phyloP scores from a whole-genome alignment of 2,329 filamentous ascomycete species.

The Fusarium nodosum region DNA sequence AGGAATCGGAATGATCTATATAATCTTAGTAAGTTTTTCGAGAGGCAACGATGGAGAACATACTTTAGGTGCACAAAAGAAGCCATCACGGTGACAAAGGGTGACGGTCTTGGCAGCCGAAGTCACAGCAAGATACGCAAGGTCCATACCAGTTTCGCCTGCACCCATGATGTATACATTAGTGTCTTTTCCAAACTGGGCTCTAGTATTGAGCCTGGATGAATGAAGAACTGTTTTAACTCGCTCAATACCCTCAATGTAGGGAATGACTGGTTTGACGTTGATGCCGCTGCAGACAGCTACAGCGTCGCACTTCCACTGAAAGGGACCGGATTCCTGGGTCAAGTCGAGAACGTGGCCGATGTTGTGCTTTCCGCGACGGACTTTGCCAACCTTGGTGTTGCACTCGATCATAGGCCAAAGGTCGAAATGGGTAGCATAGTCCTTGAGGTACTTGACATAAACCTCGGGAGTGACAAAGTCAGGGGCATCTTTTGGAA shows the following conservation, averaged over 20 bases:
- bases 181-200: conserved; percentile 57
- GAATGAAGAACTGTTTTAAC: conserved; percentile 59
- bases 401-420: conserved; percentile 55
- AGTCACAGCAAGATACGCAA: conserved; percentile 61
- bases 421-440: conserved; percentile 57
- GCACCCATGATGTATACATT: conserved; percentile 60
- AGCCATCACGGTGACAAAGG: conserved; percentile 61
- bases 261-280: conserved; percentile 57
- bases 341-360: conserved; percentile 38
- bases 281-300: conserved; percentile 62
- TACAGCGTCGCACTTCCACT: conserved; percentile 60
- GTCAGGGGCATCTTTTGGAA: conserved; percentile 58
- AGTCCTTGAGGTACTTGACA: conserved; percentile 59
- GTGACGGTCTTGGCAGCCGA: conserved; percentile 59
- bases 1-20: conserved; percentile 50
- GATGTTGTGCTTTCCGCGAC: conserved; percentile 18
- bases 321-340: conserved; percentile 7
- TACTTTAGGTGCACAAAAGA: conserved; percentile 62
- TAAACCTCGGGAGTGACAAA: conserved; percentile 60
- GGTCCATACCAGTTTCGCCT: conserved; percentile 63
- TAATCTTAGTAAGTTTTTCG: not conserved
- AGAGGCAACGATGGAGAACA: accelerated
- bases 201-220: conserved; percentile 58
- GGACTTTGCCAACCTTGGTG: conserved; percentile 51
- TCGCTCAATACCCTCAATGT: conserved; percentile 56